These are phyloP conservation scores for Arthrobotrys pseudoclavata DNA, from an alignment of 2,329 filamentous ascomycete genomes.

Conservation along the genomic window DNA sequence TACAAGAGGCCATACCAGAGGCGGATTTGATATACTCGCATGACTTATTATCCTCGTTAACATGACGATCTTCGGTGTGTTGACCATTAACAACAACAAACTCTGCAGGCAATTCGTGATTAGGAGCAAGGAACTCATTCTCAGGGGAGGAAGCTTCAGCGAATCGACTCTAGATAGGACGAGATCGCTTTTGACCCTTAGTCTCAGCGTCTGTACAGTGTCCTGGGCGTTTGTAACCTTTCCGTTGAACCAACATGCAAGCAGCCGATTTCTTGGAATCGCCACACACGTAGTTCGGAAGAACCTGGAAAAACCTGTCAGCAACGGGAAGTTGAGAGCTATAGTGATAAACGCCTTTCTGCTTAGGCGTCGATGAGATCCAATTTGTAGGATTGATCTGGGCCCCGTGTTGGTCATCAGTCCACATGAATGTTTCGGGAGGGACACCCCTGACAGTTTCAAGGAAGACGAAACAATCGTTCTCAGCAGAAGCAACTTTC, in stretches of 20 bases:
- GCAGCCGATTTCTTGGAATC: neutral
- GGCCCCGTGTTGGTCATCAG: constrained; percentile 6
- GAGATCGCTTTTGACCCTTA: neutral
- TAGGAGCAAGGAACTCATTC: neutral
- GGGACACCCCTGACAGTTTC: constrained; percentile 23
- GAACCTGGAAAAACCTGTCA: neutral
- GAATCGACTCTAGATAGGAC: neutral
- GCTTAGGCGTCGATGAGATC: neutral
- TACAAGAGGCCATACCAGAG: neutral
- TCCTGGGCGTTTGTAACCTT: neutral
- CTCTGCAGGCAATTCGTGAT: neutral
- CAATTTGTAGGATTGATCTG: constrained; percentile 35
- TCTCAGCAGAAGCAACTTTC: constrained; percentile 23
- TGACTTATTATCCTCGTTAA: too few relatives aligned
- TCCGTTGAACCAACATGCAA: constrained; percentile 1
- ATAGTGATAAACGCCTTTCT: constrained; percentile 23
- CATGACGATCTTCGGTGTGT: neutral
- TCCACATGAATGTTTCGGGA: constrained; percentile 32
- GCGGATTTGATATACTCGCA: neutral
- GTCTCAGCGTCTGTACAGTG: too few relatives aligned
- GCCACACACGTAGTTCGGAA: constrained; percentile 3
- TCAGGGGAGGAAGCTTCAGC: neutral
- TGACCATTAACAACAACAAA: neutral
- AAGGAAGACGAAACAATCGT: constrained; percentile 10
- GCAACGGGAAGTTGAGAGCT: neutral